Percentiles rank a stretch among this genome's conserved stretches.
Evolutionary conservation across 2,329 filamentous ascomycete genomes (phyloP).

Genomic region (Emmonsiellopsis sp.): DNA sequence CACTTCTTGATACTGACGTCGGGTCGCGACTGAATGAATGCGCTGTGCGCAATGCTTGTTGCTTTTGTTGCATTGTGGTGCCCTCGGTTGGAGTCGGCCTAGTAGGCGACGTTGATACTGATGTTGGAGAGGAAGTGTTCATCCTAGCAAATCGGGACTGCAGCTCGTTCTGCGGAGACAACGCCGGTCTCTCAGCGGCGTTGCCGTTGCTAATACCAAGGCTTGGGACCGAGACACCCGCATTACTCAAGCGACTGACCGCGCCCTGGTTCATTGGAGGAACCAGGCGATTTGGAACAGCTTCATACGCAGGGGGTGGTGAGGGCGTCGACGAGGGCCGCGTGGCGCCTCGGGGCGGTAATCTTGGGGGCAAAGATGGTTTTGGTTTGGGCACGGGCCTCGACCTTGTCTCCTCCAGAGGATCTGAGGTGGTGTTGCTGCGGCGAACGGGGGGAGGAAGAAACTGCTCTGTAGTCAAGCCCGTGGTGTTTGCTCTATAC

Average conservation of each 20-base stretch:
- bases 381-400: constrained; percentile 30
- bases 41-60: constrained; percentile 53
- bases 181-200: constrained; percentile 22
- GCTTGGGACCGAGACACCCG: constrained; percentile 69
- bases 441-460: constrained; percentile 59
- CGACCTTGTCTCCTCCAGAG: constrained; percentile 17
- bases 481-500: constrained; percentile 61
- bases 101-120: constrained; percentile 16
- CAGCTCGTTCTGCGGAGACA: constrained; percentile 51
- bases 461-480: constrained; percentile 57
- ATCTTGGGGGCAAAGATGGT: constrained; percentile 54
- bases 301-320: constrained; percentile 38
- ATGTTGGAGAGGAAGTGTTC: constrained; percentile 27
- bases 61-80: constrained; percentile 45
- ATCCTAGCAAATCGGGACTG: constrained; percentile 57
- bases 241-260: constrained; percentile 55
- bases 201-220: constrained; percentile 55
- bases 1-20: constrained; percentile 50
- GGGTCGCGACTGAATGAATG: constrained; percentile 52
- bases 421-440: constrained; percentile 17
- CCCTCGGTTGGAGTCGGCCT: constrained; percentile 24
- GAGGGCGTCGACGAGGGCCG: constrained; percentile 35
- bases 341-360: constrained; percentile 59
- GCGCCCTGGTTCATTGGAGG: constrained; percentile 48
- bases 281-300: constrained; percentile 22